phyloP scores from a whole-genome alignment of 1,284 basidiomycete species.

The Microbotryum lychnidis-dioicae region DNA sequence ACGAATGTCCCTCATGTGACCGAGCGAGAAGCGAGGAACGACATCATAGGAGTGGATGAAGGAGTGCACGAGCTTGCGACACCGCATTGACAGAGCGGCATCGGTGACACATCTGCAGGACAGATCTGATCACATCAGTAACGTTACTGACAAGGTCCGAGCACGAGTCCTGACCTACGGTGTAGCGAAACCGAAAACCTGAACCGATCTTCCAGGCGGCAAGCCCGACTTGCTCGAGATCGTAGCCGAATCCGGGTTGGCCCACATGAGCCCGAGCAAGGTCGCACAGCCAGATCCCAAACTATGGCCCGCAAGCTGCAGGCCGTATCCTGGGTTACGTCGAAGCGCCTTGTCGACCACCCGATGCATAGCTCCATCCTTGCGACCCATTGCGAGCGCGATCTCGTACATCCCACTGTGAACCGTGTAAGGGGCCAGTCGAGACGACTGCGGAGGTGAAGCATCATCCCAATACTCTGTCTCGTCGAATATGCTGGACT shows the following conservation, averaged over 20 bases:
- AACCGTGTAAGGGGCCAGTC: conserved; percentile 45
- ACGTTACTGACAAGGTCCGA: conserved; percentile 12
- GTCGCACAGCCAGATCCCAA: conserved; percentile 77
- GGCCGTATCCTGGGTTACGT: conserved; percentile 59
- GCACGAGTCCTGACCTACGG: conserved; percentile 49
- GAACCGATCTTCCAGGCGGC: conserved; percentile 57
- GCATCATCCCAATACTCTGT: conserved; percentile 11
- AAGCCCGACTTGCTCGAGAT: conserved; percentile 51
- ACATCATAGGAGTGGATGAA: conserved; percentile 75
- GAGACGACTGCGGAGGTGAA: not conserved
- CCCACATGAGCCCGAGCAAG: conserved; percentile 74
- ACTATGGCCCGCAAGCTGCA: conserved; percentile 60
- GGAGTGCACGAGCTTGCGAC: conserved; percentile 51
- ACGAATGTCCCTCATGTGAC: conserved; percentile 61
- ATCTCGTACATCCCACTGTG: conserved; percentile 72
- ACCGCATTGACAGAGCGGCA: conserved; percentile 50
- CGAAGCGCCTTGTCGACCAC: conserved; percentile 61
- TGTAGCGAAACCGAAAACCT: conserved; percentile 70
- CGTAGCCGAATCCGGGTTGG: conserved; percentile 62
- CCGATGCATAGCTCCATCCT: conserved; percentile 65
- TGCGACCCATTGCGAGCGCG: conserved; percentile 65
- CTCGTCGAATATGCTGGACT: conserved; percentile 25
- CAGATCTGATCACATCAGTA: conserved; percentile 1
- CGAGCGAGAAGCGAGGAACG: conserved; percentile 66
- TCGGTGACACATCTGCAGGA: conserved; percentile 52